A percentile compares a stretch with the other conserved stretches of the same genome.
Conservation (phyloP, 306 rosid species). For the Trifolium dubium region DNA sequence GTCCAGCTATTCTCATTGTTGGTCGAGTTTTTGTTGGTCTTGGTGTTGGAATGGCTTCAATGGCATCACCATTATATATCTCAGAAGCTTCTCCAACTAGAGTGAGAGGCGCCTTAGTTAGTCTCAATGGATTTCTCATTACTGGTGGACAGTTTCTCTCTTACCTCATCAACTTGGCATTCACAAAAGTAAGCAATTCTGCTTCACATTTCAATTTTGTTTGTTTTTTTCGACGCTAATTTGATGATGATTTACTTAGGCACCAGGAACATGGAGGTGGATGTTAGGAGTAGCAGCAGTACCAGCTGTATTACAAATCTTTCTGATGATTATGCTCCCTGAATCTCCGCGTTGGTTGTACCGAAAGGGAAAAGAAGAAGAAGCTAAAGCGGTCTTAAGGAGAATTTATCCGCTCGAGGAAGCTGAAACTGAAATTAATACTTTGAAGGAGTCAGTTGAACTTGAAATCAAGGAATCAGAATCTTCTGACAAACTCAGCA, state of each 20-base stretch:
- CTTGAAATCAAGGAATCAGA: constrained; percentile 44
- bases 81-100: constrained; percentile 70
- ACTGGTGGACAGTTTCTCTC: constrained; percentile 71
- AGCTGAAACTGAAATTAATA: constrained; percentile 52
- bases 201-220: neutral
- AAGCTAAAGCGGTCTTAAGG: constrained; percentile 49
- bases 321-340: constrained; percentile 55
- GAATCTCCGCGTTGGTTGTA: constrained; percentile 78
- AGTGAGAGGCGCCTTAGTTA: constrained; percentile 66
- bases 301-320: constrained; percentile 56
- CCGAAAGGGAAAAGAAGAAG: constrained; percentile 60
- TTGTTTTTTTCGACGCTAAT: no score
- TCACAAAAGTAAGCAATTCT: constrained; percentile 45
- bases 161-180: constrained; percentile 64
- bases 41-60: constrained; percentile 70
- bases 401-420: constrained; percentile 52
- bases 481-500: constrained; percentile 38
- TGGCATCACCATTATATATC: constrained; percentile 70
- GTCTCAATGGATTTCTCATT: constrained; percentile 62
- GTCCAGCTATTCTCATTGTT: constrained; percentile 46
- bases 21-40: constrained; percentile 67
- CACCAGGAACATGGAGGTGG: constrained; percentile 73
- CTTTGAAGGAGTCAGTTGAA: constrained; percentile 55
- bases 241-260: constrained; percentile 42
- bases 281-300: constrained; percentile 68